Conservation (phyloP, 768 basidiomycete species). For the Phanerochaete carnosa region DNA sequence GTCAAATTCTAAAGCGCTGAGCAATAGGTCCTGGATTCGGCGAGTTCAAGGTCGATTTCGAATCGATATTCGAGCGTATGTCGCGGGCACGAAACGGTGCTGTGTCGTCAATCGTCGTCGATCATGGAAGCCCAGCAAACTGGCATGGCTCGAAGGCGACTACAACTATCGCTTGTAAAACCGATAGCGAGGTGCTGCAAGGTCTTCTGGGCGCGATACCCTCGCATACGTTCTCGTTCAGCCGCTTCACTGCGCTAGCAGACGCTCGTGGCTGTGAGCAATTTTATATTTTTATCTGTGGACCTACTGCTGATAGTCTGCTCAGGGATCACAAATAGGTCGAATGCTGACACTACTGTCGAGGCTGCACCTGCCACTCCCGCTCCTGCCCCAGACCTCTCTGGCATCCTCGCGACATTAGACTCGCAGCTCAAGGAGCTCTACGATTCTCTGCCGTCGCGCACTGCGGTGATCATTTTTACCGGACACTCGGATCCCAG, state of each 20-base stretch:
- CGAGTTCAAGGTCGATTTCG: slow-evolving; percentile 79
- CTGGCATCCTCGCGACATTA: slow-evolving; percentile 42
- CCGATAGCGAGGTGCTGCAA: slow-evolving; percentile 77
- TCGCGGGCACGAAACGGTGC: slow-evolving; percentile 46
- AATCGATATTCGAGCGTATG: slow-evolving; percentile 88
- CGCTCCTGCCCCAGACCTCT: slow-evolving; percentile 5
- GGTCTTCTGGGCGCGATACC: slow-evolving; percentile 57
- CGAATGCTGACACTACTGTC: slow-evolving; percentile 31
- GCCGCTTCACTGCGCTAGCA: slow-evolving; percentile 78
- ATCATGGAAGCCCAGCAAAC: slow-evolving; percentile 77
- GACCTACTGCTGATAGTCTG: not conserved
- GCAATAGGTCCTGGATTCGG: slow-evolving; percentile 68
- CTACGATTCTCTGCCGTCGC: slow-evolving; percentile 67
- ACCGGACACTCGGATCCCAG: slow-evolving; percentile 90
- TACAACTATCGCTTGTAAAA: slow-evolving; percentile 69
- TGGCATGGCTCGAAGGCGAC: slow-evolving; percentile 87
- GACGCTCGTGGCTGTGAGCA: slow-evolving; percentile 76
- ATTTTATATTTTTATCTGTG: not conserved
- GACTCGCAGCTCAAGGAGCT: slow-evolving; percentile 60
- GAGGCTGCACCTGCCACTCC: slow-evolving; percentile 18
- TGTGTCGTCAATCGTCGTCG: slow-evolving; percentile 67
- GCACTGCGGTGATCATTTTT: slow-evolving; percentile 81
- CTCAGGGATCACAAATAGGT: slow-evolving; percentile 63
- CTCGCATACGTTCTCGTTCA: slow-evolving; percentile 81
- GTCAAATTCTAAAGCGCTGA: not conserved